Conservation (phyloP, 208 protist genomes). For the Wallacemonas rigidus region DNA sequence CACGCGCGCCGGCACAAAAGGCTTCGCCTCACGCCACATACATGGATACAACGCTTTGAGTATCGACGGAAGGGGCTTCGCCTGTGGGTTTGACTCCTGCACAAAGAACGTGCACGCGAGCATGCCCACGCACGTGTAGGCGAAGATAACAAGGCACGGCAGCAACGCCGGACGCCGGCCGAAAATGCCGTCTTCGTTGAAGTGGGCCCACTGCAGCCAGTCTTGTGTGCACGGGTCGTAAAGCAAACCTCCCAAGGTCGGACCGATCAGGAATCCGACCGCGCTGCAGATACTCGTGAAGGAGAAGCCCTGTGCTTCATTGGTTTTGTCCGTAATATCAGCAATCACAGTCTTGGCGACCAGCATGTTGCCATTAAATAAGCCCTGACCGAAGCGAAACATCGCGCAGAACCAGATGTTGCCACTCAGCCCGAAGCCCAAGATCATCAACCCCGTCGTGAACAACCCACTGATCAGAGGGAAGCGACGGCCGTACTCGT, state of each 20-base stretch:
- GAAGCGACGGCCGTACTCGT: constrained; percentile 32
- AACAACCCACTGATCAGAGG: constrained; percentile 38
- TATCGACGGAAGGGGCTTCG: constrained; percentile 7
- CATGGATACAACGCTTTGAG: constrained; percentile 25
- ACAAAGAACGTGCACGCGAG: constrained; percentile 33
- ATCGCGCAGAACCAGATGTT: constrained; percentile 53
- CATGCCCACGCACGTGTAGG: constrained; percentile 36
- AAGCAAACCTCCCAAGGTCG: constrained; percentile 60
- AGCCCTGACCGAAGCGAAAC: constrained; percentile 71
- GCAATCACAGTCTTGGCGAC: constrained; percentile 79
- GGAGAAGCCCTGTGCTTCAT: constrained; percentile 90
- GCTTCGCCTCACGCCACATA: not conserved
- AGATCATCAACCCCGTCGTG: constrained; percentile 48
- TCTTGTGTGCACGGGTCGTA: constrained; percentile 56
- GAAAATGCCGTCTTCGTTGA: constrained; percentile 32
- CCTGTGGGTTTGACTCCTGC: constrained; percentile 30
- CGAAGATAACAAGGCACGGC: constrained; percentile 39
- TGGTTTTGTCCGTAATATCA: constrained; percentile 76
- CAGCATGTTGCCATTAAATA: constrained; percentile 77
- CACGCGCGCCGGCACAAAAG: constrained; percentile 11
- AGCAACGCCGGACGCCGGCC: constrained; percentile 49
- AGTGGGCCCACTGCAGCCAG: constrained; percentile 29
- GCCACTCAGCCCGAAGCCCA: constrained; percentile 61
- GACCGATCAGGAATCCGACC: constrained; percentile 61
- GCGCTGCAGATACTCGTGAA: constrained; percentile 94